A percentile compares a stretch with the other conserved stretches of the same genome.
These are phyloP conservation scores for Kwoniella sp. DNA, from an alignment of 768 basidiomycete genomes.

Conservation along the genomic window DNA sequence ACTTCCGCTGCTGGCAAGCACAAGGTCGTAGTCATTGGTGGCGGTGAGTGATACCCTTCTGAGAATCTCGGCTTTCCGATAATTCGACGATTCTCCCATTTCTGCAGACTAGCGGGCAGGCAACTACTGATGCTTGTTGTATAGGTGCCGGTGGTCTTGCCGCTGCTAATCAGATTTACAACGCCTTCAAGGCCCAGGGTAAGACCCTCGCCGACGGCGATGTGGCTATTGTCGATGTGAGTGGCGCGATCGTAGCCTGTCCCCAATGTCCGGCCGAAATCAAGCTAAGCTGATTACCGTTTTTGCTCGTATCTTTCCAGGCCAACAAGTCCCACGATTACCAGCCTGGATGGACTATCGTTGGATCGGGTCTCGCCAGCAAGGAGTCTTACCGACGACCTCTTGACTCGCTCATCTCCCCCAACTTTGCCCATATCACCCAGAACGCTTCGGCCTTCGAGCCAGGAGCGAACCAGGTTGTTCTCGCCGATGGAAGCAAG, in stretches of 20 bases:
- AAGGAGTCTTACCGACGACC: conserved; percentile 68
- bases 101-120: no score
- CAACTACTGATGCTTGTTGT: no score
- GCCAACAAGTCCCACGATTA: conserved; percentile 80
- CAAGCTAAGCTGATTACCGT: no score
- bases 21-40: conserved; percentile 85
- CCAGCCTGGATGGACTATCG: conserved; percentile 95
- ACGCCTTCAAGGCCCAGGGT: conserved; percentile 72
- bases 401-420: conserved; percentile 71
- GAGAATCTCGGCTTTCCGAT: conserved; percentile 1
- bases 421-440: conserved; percentile 69
- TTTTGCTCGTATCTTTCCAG: no score
- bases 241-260: conserved; percentile 24
- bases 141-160: conserved; percentile 78
- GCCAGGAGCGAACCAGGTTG: conserved; percentile 72
- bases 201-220: conserved; percentile 71
- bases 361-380: conserved; percentile 77
- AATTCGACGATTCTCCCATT: no score
- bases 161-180: conserved; percentile 83
- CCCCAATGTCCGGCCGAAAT: no score
- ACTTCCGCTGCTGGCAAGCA: conserved; percentile 58
- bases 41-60: conserved; percentile 61
- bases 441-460: conserved; percentile 74
- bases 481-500: conserved; percentile 68
- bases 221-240: conserved; percentile 76